Conservation (phyloP, 2,329 filamentous ascomycete species). For the Lasiodiplodia theobromae region DNA sequence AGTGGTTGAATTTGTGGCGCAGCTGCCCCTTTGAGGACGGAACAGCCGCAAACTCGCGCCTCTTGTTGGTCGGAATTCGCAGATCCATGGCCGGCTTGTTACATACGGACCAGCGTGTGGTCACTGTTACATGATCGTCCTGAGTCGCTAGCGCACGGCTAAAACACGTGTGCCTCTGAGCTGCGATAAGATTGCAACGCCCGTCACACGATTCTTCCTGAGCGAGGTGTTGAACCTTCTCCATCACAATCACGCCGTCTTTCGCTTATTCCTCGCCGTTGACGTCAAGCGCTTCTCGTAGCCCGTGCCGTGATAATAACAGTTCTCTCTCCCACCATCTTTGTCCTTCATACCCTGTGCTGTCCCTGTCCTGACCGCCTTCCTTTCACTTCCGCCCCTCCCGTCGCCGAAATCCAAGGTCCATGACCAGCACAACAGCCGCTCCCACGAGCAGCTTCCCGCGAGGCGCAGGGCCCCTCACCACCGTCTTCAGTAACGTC, state of each 20-base stretch:
- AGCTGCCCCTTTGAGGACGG: background rate
- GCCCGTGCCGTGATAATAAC: background rate
- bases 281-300: conserved; percentile 16
- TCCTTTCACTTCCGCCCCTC: background rate
- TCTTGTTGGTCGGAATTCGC: background rate
- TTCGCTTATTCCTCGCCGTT: conserved; percentile 6
- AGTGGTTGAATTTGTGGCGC: background rate
- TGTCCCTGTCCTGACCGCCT: background rate
- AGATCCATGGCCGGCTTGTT: background rate
- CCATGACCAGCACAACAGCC: background rate
- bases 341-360: background rate
- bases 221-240: background rate
- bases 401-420: background rate
- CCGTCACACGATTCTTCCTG: background rate
- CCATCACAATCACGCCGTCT: background rate
- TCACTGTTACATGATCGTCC: conserved; percentile 19
- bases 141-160: conserved; percentile 23
- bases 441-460: background rate
- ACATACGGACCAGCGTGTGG: background rate
- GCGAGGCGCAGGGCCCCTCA: conserved; percentile 12
- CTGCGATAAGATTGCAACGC: conserved; percentile 8
- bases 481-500: conserved; percentile 7
- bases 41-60: background rate
- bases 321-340: background rate
- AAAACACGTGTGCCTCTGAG: background rate